phyloP scores from a whole-genome alignment of 31 red algal species.

The Odonthalia washingtoniensis region DNA sequence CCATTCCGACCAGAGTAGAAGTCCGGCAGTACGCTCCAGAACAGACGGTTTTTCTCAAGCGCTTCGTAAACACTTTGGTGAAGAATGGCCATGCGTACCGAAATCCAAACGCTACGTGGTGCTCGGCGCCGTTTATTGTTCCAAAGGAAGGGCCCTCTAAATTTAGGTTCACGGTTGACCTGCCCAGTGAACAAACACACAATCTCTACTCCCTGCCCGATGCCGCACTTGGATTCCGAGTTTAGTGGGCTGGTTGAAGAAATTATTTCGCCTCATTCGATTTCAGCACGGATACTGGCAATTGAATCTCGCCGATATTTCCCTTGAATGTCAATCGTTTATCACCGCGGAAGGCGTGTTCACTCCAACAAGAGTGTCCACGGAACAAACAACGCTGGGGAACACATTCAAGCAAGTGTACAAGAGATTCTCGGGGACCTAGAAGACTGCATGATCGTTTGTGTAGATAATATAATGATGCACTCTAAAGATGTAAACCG shows the following conservation, averaged over 20 bases:
- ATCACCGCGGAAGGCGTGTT: not conserved
- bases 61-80: not conserved
- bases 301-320: not conserved
- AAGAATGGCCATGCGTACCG: not conserved
- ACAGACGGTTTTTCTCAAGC: not conserved
- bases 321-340: not conserved
- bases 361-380: not conserved
- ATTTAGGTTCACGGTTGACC: not conserved
- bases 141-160: not conserved
- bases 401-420: not conserved
- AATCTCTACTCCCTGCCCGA: not conserved
- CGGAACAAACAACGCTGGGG: not conserved
- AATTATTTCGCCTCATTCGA: not conserved
- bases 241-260: not conserved
- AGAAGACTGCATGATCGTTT: not conserved
- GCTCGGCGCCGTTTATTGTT: no score
- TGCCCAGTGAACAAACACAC: not conserved
- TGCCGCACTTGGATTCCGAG: conserved; percentile 9
- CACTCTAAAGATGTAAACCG: not conserved
- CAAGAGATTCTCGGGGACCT: not conserved
- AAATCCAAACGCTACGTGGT: not conserved
- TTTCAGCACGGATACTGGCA: conserved; percentile 3
- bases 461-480: not conserved
- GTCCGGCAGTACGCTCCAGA: not conserved
- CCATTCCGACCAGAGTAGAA: not conserved